phyloP scores from a whole-genome alignment of 345 rosid genomes.

The Cardamine resedifolia region DNA sequence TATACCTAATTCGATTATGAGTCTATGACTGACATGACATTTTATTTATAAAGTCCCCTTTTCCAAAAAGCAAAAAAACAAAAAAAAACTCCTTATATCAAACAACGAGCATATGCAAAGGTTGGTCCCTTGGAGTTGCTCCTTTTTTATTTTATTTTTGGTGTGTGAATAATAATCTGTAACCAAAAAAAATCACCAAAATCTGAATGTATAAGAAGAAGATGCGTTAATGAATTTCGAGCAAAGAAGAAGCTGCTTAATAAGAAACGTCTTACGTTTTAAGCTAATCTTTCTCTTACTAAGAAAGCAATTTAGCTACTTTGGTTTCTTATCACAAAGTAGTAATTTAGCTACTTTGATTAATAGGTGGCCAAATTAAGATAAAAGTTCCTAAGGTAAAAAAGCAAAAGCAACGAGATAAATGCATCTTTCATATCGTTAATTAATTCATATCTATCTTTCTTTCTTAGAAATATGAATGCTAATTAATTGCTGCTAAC shows the following conservation, averaged over 20 bases:
- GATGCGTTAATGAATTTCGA: neutral
- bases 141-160: too few species aligned
- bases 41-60: neutral
- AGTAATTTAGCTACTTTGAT: too few species aligned
- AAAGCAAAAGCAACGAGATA: too few species aligned
- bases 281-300: neutral
- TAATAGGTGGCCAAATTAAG: too few species aligned
- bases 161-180: neutral
- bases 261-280: neutral
- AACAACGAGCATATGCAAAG: conserved; percentile 3
- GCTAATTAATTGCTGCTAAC: too few species aligned
- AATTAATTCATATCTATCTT: too few species aligned
- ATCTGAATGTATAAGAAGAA: neutral
- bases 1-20: neutral
- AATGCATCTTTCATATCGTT: too few species aligned
- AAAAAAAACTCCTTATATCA: neutral
- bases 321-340: neutral
- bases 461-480: too few species aligned
- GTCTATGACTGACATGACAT: conserved; percentile 12
- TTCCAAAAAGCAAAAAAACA: neutral
- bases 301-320: neutral
- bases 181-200: neutral
- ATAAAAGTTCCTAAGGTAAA: too few species aligned
- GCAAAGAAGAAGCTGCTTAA: neutral
- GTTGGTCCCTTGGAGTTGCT: neutral